Conservation (phyloP, 1,139 yeast genomes). For the Debaryomyces coudertii region DNA sequence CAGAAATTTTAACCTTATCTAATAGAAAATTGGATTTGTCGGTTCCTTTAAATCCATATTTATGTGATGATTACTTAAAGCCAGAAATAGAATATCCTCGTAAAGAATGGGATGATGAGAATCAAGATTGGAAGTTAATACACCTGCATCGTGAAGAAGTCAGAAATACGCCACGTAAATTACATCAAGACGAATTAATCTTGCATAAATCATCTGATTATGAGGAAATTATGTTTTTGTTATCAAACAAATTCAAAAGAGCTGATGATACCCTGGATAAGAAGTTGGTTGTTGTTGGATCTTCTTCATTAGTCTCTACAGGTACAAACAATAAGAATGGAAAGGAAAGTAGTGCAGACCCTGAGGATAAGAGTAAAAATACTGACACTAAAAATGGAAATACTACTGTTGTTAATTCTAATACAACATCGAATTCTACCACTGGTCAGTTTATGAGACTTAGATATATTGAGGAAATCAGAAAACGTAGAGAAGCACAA, state of each 20-base stretch:
- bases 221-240: conserved; percentile 79
- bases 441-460: conserved; percentile 53
- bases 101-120: conserved; percentile 43
- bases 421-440: conserved; percentile 26
- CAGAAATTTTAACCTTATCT: conserved; percentile 78
- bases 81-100: conserved; percentile 53
- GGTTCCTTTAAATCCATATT: conserved; percentile 71
- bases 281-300: conserved; percentile 46
- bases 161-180: conserved; percentile 44
- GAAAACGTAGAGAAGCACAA: conserved; percentile 49
- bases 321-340: conserved; percentile 12
- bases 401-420: conserved; percentile 21
- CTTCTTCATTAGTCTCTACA: conserved; percentile 26
- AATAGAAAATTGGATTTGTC: conserved; percentile 74
- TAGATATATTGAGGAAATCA: conserved; percentile 49
- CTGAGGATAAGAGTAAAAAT: conserved; percentile 30
- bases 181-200: conserved; percentile 49
- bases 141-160: conserved; percentile 52
- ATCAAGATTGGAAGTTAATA: conserved; percentile 35
- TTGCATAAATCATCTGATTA: conserved; percentile 81
- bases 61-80: conserved; percentile 45
- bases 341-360: conserved; percentile 24
- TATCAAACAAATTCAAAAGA: conserved; percentile 45
- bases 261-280: conserved; percentile 43
- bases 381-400: conserved; percentile 21